Evolutionary conservation across 495 filamentous ascomycete species (phyloP).

Genomic region (Cercophora sp.): DNA sequence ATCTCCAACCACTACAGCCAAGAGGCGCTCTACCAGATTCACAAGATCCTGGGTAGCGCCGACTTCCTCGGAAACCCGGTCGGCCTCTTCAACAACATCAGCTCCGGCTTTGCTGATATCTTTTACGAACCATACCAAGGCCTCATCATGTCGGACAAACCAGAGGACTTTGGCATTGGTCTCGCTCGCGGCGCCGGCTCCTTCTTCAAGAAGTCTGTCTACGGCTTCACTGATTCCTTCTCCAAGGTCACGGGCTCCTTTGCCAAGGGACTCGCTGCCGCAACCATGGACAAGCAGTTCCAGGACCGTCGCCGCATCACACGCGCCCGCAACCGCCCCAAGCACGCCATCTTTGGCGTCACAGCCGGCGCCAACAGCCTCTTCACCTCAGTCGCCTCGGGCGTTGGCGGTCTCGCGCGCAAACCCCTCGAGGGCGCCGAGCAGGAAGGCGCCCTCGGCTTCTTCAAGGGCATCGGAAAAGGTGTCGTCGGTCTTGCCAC

Average conservation of each 20-base stretch:
- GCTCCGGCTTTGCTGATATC: slow-evolving; percentile 92
- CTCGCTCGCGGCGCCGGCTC: slow-evolving; percentile 95
- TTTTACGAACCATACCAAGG: slow-evolving; percentile 99
- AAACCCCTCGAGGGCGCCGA: slow-evolving; percentile 95
- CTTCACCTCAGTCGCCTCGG: slow-evolving; percentile 83
- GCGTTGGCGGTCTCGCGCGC: slow-evolving; percentile 85
- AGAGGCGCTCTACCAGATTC: slow-evolving; percentile 89
- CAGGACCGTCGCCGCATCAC: slow-evolving; percentile 94
- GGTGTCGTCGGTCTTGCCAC: slow-evolving; percentile 88
- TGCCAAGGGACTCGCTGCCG: slow-evolving; percentile 89
- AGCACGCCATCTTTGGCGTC: slow-evolving; percentile 94
- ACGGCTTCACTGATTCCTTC: slow-evolving; percentile 92
- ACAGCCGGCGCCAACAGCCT: slow-evolving; percentile 94
- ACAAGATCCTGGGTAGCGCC: slow-evolving; percentile 92
- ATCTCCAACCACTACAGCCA: slow-evolving; percentile 93
- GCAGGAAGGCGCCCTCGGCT: slow-evolving; percentile 87
- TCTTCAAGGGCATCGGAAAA: slow-evolving; percentile 97
- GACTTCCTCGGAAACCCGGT: slow-evolving; percentile 99
- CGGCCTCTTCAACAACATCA: slow-evolving; percentile 96
- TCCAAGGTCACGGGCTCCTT: slow-evolving; percentile 95
- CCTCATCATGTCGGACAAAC: slow-evolving; percentile 89
- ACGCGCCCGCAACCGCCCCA: slow-evolving; percentile 86
- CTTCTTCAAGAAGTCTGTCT: slow-evolving; percentile 98
- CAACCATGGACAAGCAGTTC: slow-evolving; percentile 96
- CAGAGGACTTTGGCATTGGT: slow-evolving; percentile 88